A percentile compares a stretch with the other conserved stretches of the same genome.
These are phyloP conservation scores for Bipolaris oryzae DNA, from an alignment of 2,329 filamentous ascomycete genomes.

Conservation along the genomic window DNA sequence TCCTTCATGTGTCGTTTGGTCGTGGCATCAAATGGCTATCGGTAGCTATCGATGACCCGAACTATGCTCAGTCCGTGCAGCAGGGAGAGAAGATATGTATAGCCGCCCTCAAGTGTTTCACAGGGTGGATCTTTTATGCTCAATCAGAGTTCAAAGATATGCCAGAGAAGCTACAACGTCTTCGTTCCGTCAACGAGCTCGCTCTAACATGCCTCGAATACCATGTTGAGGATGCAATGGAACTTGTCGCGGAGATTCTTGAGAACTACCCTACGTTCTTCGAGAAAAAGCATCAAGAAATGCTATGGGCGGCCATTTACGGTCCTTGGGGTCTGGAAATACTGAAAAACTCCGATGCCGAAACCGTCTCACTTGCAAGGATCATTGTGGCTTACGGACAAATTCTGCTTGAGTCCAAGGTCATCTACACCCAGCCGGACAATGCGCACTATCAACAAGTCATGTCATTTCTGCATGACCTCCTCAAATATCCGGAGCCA, in stretches of 20 bases:
- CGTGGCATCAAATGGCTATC: conserved; percentile 45
- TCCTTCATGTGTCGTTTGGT: conserved; percentile 54
- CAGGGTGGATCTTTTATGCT: conserved; percentile 74
- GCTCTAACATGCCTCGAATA: conserved; percentile 66
- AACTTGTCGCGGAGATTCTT: conserved; percentile 44
- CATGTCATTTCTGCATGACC: conserved; percentile 62
- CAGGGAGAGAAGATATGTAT: conserved; percentile 42
- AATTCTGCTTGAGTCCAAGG: conserved; percentile 41
- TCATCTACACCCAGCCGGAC: conserved; percentile 57
- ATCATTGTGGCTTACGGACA: conserved; percentile 47
- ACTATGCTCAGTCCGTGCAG: conserved; percentile 29
- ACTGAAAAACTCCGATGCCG: conserved; percentile 42
- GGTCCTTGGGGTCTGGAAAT: conserved; percentile 47
- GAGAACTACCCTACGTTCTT: conserved; percentile 47
- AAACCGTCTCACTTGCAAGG: conserved; percentile 43
- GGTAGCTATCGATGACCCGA: conserved; percentile 29
- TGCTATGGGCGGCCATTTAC: conserved; percentile 43
- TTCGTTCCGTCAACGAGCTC: conserved; percentile 65
- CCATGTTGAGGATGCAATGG: conserved; percentile 55
- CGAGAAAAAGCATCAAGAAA: conserved; percentile 38
- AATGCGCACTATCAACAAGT: conserved; percentile 43
- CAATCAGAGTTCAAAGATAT: conserved; percentile 67
- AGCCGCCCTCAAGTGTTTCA: conserved; percentile 45
- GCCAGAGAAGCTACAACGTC: conserved; percentile 62
- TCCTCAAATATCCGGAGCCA: conserved; percentile 69